phyloP scores from a whole-genome alignment of 345 rosid genomes.

The Garcia nutans region DNA sequence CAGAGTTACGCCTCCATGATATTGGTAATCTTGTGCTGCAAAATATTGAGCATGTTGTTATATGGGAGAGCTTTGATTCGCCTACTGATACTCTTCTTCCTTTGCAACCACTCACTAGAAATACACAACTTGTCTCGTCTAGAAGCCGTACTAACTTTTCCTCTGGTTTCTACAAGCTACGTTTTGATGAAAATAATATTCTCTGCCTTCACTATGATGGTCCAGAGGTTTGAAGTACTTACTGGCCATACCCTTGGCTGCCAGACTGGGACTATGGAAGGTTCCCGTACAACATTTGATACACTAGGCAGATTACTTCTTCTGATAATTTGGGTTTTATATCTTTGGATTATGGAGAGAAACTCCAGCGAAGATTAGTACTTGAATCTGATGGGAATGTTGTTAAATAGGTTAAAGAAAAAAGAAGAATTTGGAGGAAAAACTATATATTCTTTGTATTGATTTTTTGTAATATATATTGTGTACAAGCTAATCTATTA shows the following conservation, averaged over 20 bases:
- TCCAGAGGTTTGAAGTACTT: constrained; percentile 23
- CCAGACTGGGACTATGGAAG: background rate
- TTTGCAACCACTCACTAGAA: constrained; percentile 24
- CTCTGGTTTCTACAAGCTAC: constrained; percentile 27
- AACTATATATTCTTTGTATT: no score
- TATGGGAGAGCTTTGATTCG: constrained; percentile 35
- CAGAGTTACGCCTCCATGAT: constrained; percentile 16
- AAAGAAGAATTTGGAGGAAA: no score
- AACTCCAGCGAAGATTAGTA: constrained; percentile 23
- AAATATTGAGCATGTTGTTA: background rate
- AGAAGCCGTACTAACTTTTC: constrained; percentile 31
- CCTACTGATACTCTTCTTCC: constrained; percentile 51
- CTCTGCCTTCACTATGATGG: constrained; percentile 26
- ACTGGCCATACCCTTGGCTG: constrained; percentile 29
- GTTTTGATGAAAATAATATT: constrained; percentile 25
- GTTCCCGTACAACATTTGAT: constrained; percentile 26
- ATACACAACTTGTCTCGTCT: constrained; percentile 26
- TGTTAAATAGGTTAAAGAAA: no score
- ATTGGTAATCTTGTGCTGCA: constrained; percentile 31
- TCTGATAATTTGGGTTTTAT: constrained; percentile 18
- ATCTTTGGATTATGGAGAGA: constrained; percentile 27
- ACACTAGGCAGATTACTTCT: constrained; percentile 25
- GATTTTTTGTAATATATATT: no score
- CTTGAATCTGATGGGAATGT: constrained; percentile 44
- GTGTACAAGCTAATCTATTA: no score